Evolutionary conservation across 2,329 filamentous ascomycete genomes (phyloP), one percentile per base, ranked within the genome.

Genomic region (Penicillium sp.): DNA sequence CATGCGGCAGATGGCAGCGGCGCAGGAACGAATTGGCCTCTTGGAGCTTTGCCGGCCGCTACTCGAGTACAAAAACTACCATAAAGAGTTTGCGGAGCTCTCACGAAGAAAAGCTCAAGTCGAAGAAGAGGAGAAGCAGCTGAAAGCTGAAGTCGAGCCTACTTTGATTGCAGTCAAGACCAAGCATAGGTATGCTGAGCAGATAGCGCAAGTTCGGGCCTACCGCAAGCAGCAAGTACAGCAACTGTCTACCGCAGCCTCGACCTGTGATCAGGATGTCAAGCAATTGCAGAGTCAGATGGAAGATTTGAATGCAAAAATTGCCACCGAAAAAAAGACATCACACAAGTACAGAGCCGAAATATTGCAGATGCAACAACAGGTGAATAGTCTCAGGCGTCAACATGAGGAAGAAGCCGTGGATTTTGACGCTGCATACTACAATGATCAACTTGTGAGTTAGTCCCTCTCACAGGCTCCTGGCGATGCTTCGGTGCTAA

Each of bases 381-480:
- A 70, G 26, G 82, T 95, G 40, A 79, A 76, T 3, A 71, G 73
- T 5, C 70, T 90, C n/a, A 77, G 86, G 61, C 81, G 78, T 4
- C 77, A 80, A 51, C 68, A 82, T 54, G 78, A 82, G 48, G 79
- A 83, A 38, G 75, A 76, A 9, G 83, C 85, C 0, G 73, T 78
- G 0, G 78, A 83, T 5, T 89, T 93, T 61, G 83, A 93, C 61
- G 68, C 81, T 8, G 73, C 77, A 4, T 80, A 80, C 4, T 90
- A 83, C 71, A 93, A 91, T 55, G 78, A 82, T 45, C 80, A 80
- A 53, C 84, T 90, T 66, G 85, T 87, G 69, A 68, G 83, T 74
- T 7, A 33, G 26, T 27, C 39, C 13, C 8, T 33, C 11, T 40
- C 37, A 11, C 28, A 36, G 41, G 26, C 25, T 5, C 11, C 9